Evolutionary conservation across 148 eudicot species (phyloP).

Genomic region (Linanthus parryae): DNA sequence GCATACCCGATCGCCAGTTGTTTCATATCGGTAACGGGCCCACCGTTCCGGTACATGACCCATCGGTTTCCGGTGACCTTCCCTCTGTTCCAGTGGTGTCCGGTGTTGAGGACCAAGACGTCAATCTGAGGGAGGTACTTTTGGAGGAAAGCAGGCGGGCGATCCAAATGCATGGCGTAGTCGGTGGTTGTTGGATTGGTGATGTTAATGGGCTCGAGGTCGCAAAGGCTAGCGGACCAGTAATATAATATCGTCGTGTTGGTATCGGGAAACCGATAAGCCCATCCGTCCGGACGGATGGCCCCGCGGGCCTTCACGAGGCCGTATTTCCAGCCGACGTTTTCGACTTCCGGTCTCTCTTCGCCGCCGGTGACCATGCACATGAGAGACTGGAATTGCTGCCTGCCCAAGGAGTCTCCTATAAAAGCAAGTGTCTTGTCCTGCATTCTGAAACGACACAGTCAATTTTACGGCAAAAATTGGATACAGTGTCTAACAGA

Average conservation of each 20-base stretch:
- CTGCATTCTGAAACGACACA: conserved; percentile 38
- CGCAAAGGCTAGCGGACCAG: conserved; percentile 62
- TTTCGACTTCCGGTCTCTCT: conserved; percentile 37
- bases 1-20: conserved; percentile 45
- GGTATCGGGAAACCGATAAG: conserved; percentile 39
- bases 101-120: conserved; percentile 56
- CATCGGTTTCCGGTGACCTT: conserved; percentile 49
- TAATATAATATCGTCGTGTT: conserved; percentile 57
- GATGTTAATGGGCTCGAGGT: conserved; percentile 31
- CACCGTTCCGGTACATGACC: conserved; percentile 52
- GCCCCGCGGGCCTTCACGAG: conserved; percentile 33
- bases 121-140: conserved; percentile 28
- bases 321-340: conserved; percentile 42
- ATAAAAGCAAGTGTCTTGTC: conserved; percentile 63
- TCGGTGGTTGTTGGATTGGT: conserved; percentile 25
- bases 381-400: conserved; percentile 63
- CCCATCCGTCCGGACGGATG: conserved; percentile 63
- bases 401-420: conserved; percentile 65
- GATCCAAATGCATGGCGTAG: conserved; percentile 62
- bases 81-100: conserved; percentile 63
- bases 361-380: conserved; percentile 65
- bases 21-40: conserved; percentile 28
- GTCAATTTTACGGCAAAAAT: neutral
- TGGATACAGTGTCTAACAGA: no score
- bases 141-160: conserved; percentile 42